Conservation (phyloP, 352 stramenopile species). For the Blastocystis hominis region DNA sequence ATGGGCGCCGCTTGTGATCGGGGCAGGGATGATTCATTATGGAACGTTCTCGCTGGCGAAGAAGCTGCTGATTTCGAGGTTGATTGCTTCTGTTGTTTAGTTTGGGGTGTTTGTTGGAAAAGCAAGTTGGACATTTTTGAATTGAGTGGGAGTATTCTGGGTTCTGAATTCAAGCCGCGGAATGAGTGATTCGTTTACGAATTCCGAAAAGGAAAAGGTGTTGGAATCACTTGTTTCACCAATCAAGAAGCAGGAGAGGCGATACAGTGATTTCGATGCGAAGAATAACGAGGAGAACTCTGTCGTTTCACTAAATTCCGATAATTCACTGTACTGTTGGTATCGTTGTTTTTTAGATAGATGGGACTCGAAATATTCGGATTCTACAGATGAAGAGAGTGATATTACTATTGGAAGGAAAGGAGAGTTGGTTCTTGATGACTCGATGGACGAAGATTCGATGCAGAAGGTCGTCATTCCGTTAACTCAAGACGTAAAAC, state of each 20-base stretch:
- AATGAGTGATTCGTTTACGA: slow-evolving; percentile 33
- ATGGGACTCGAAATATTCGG: background rate
- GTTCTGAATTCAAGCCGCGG: background rate
- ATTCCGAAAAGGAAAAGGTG: slow-evolving; percentile 34
- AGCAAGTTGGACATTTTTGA: background rate
- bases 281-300: background rate
- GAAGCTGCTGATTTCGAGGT: background rate
- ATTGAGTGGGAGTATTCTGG: background rate
- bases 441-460: background rate
- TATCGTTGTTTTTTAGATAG: background rate
- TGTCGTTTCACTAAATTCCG: too few species aligned
- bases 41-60: background rate
- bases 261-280: background rate
- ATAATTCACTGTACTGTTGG: background rate
- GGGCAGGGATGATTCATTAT: background rate
- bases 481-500: background rate
- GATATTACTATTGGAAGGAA: background rate
- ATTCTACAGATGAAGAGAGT: background rate
- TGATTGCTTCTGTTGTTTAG: background rate
- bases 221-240: slow-evolving; percentile 37
- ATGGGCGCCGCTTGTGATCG: background rate
- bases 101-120: background rate
- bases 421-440: background rate
- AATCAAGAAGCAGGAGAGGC: background rate
- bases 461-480: background rate